Conservation (phyloP, 768 basidiomycete species). For the Kwoniella dejecticola region DNA sequence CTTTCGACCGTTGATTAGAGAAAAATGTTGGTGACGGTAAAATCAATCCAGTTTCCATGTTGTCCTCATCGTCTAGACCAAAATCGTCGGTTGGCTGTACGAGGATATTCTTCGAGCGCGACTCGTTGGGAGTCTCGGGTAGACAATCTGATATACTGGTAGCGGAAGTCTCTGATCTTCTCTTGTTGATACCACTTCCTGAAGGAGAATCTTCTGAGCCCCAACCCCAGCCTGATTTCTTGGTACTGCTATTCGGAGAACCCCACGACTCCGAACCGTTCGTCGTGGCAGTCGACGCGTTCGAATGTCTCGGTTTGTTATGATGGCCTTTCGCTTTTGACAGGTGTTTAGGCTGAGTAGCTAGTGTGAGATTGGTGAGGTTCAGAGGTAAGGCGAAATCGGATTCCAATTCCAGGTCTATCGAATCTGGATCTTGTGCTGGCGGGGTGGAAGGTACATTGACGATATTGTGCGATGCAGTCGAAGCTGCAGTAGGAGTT, state of each 20-base stretch:
- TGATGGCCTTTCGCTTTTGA: too few relatives aligned
- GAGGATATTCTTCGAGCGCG: not conserved
- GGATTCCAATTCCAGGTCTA: conserved; percentile 40
- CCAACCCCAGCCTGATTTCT: conserved; percentile 31
- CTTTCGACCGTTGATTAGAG: conserved; percentile 35
- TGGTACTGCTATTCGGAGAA: conserved; percentile 30
- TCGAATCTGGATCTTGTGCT: conserved; percentile 16
- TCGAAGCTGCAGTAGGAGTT: too few relatives aligned
- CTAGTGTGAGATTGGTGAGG: conserved; percentile 47
- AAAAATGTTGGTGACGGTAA: conserved; percentile 48
- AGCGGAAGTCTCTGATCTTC: conserved; percentile 39
- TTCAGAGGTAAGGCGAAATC: conserved; percentile 50
- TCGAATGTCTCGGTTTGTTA: conserved; percentile 20
- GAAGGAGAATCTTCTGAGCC: conserved; percentile 28
- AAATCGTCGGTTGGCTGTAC: conserved; percentile 14
- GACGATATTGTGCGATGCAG: not conserved
- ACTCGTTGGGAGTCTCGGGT: conserved; percentile 13
- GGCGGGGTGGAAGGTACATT: conserved; percentile 6
- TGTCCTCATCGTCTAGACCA: conserved; percentile 40
- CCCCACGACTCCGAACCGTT: conserved; percentile 33
- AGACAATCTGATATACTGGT: conserved; percentile 33
- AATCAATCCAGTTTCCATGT: conserved; percentile 48
- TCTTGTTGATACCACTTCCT: conserved; percentile 12
- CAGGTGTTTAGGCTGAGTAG: conserved; percentile 22
- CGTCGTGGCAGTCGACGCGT: conserved; percentile 27